Conservation (phyloP, 352 stramenopile genomes). For the Phytopythium oedochilum region DNA sequence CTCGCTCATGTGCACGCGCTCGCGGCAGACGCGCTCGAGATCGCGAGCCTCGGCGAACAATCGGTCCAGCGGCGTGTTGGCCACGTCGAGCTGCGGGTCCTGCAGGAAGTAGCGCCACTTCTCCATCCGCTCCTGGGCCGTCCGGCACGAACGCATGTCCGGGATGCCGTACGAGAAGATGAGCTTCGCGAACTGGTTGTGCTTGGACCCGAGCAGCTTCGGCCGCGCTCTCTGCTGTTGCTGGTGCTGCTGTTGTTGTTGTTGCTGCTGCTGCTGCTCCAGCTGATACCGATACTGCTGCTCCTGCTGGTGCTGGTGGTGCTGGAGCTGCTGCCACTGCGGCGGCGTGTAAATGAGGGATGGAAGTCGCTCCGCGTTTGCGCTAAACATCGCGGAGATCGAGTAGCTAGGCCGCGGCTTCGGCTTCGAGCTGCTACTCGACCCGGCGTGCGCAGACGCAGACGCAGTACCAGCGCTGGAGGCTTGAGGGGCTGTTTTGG, state of each 20-base stretch:
- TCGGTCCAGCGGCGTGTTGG: conserved; percentile 30
- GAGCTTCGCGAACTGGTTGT: conserved; percentile 75
- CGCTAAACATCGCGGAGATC: too few species aligned
- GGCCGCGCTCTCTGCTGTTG: neutral
- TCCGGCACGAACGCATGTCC: conserved; percentile 52
- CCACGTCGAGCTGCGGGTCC: conserved; percentile 41
- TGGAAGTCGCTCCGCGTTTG: neutral
- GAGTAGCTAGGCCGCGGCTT: too few species aligned
- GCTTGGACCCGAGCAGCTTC: conserved; percentile 16
- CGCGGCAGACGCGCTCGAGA: conserved; percentile 56
- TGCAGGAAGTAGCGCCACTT: conserved; percentile 82
- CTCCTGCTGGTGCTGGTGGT: neutral
- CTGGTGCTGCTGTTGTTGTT: neutral
- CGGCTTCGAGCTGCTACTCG: neutral
- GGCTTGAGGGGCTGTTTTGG: neutral
- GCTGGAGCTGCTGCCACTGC: neutral
- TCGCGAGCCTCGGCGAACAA: conserved; percentile 51
- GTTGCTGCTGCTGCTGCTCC: neutral
- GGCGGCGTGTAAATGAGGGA: neutral
- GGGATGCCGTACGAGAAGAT: conserved; percentile 76
- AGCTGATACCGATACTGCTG: neutral
- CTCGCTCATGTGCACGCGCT: conserved; percentile 8
- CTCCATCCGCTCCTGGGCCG: conserved; percentile 39
- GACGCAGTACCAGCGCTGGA: neutral
- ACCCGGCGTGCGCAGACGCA: neutral